Evolutionary conservation across 192 early-diverging fungal species (phyloP).

Genomic region (Coemansia sp.): DNA sequence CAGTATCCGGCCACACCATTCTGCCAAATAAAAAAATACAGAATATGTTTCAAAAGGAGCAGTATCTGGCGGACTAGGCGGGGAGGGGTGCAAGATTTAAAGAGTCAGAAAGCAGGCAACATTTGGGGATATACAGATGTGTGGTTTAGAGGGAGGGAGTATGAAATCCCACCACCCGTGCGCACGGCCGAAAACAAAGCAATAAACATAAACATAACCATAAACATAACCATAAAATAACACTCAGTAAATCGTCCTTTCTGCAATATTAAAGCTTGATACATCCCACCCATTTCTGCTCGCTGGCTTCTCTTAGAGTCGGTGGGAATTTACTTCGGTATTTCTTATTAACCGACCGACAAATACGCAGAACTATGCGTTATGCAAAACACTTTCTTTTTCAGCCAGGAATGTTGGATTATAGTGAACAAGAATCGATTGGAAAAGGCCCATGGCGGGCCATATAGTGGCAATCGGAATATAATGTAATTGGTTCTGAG

Average conservation of each 20-base stretch:
- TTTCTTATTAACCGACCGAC: background rate
- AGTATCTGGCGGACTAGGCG: background rate
- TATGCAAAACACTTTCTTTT: background rate
- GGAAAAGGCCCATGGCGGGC: background rate
- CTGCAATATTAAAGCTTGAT: background rate
- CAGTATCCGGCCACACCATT: background rate
- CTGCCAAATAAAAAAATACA: background rate
- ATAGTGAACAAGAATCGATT: background rate
- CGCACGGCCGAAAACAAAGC: background rate
- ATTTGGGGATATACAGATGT: conserved; percentile 4
- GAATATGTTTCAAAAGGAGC: background rate
- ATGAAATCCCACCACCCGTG: background rate
- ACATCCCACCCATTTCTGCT: background rate
- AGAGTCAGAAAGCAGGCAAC: background rate
- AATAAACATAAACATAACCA: background rate
- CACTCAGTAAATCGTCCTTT: too few relatives aligned
- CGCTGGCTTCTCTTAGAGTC: background rate
- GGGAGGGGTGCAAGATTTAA: background rate
- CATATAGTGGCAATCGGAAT: conserved; percentile 1
- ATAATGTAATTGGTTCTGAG: background rate
- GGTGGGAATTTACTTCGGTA: background rate
- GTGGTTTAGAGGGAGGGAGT: background rate
- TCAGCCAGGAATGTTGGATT: background rate
- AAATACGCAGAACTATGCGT: background rate
- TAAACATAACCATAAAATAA: too few relatives aligned